phyloP scores from a whole-genome alignment of 2,329 filamentous ascomycete genomes.

The Tetracladium maxilliforme region DNA sequence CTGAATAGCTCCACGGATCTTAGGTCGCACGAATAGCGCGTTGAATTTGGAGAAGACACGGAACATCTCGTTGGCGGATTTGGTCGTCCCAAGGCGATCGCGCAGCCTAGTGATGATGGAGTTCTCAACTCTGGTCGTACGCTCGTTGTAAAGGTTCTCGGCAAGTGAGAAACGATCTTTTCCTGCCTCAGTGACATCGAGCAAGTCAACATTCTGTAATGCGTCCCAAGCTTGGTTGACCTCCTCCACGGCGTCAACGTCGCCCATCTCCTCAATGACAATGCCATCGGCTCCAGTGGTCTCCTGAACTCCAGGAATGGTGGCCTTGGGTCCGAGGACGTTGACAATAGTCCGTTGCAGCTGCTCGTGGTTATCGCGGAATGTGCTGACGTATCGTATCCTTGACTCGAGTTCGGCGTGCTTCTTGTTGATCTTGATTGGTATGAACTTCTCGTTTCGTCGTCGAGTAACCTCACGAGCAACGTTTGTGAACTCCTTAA shows the following conservation, averaged over 20 bases:
- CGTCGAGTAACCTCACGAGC: conserved; percentile 88
- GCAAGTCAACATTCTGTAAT: conserved; percentile 83
- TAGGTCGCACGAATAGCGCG: conserved; percentile 93
- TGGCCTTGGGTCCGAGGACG: conserved; percentile 69
- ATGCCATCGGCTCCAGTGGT: conserved; percentile 39
- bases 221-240: conserved; percentile 90
- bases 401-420: conserved; percentile 83
- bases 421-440: conserved; percentile 84
- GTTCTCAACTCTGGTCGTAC: conserved; percentile 93
- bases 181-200: conserved; percentile 82
- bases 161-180: conserved; percentile 87
- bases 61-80: conserved; percentile 99
- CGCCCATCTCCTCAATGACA: conserved; percentile 84
- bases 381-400: conserved; percentile 85
- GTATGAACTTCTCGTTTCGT: conserved; percentile 94
- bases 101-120: conserved; percentile 91
- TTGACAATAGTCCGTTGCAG: conserved; percentile 92
- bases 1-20: conserved; percentile 93
- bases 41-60: conserved; percentile 99
- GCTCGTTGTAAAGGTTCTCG: conserved; percentile 92
- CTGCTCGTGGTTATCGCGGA: conserved; percentile 95
- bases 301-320: conserved; percentile 36
- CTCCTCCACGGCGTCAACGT: conserved; percentile 93
- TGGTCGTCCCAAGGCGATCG: conserved; percentile 86
- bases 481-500: conserved; percentile 96